Evolutionary conservation across 1,139 yeast species (phyloP).

Genomic region (Magnusiomyces tetraspermus): DNA sequence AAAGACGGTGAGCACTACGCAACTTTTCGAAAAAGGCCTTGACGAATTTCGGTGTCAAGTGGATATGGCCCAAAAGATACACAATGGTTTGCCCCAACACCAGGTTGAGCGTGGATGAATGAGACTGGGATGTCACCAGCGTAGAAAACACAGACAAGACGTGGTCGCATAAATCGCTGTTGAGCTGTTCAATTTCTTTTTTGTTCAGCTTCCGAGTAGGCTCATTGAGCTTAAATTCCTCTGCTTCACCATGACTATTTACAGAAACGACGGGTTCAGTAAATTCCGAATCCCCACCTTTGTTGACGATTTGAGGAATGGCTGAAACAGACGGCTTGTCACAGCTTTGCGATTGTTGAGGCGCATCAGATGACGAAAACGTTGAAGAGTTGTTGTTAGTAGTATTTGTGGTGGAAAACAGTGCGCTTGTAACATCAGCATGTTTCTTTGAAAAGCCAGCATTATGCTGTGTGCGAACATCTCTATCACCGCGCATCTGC

Average conservation of each 20-base stretch:
- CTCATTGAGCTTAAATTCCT: not conserved
- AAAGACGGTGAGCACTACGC: constrained; percentile 10
- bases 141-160: not conserved
- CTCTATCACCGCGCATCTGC: not conserved
- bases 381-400: not conserved
- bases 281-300: not conserved
- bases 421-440: not conserved
- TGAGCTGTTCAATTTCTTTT: constrained; percentile 1
- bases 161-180: constrained; percentile 2
- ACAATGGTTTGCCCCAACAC: constrained; percentile 12
- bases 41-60: constrained; percentile 3
- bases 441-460: not conserved
- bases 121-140: not conserved
- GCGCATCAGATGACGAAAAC: not conserved
- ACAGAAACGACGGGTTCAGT: not conserved
- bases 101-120: constrained; percentile 2
- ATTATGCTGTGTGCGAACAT: not conserved
- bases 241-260: not conserved
- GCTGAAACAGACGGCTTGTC: not conserved
- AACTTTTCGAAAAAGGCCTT: constrained; percentile 5
- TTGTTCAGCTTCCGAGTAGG: constrained; percentile 1
- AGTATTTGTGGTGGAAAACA: not conserved
- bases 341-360: not conserved
- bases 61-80: constrained; percentile 9
- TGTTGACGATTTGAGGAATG: not conserved